Base-by-base conservation (phyloP, 257 asterid genomes). In the Sherardia arvensis region DNA sequence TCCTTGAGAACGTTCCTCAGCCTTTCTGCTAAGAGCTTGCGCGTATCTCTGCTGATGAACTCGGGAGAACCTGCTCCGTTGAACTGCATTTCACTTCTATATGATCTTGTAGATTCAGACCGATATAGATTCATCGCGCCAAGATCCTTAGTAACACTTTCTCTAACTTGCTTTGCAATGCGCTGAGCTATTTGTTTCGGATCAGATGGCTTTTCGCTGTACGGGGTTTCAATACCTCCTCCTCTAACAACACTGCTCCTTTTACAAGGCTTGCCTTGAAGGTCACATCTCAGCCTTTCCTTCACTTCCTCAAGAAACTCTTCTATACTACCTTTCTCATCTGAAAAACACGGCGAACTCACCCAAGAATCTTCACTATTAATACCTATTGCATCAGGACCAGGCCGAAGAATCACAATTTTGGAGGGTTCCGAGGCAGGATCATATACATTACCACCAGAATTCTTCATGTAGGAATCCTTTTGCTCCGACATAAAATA, bases 271-370 rank as follows among this genome's bases (percentile, higher is more conserved):
- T 75, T 80, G 49, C 97, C 96, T 74, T 93, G 95, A 69, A 85
- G 65, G 78, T 93, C 99, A 53, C 78, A 76, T 69, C 78, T 85
- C 67, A 93, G 78, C 76, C 95, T 85, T 79, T 85, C 95, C 83
- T 87, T 93, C 61, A 93, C 99, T 79, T 93, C 96, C 71, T 80
- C 84, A 25, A 93, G 99, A 71, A 93, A 93, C 62, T 85, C 91
- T 76, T 84, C 90, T 59, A 93, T 85, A 30, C 80, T 84, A 73
- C 80, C 90, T 62, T 82, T 71, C 62, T 65, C 97, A 75, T 69
- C 92, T 8, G 95, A 87, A 69, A 79, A 68, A 51, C 94, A 81
- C 2, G 97, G 95, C 59, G 97, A 79, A 81, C 80, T 89, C 71
- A 69, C 77, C 90, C 94, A 87, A 1, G 90, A 84, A 59, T 81